Conservation (phyloP, 225 moss, liverwort and hornwort species). For the Polytrichum commune region DNA sequence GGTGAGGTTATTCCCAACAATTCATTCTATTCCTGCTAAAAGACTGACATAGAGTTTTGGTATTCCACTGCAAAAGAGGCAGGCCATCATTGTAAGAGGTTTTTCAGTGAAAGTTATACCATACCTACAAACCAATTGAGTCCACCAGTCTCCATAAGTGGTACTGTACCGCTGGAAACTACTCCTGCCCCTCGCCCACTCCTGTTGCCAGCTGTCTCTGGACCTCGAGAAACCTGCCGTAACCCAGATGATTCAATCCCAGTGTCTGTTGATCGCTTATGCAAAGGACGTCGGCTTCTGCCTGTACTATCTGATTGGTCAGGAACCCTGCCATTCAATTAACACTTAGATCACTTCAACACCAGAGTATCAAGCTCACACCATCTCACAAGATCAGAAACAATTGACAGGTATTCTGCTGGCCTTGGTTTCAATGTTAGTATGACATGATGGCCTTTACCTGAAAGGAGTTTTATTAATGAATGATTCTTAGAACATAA, state of each 20-base stretch:
- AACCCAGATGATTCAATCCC: slow-evolving; percentile 32
- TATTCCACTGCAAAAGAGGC: no score
- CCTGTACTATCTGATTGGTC: slow-evolving; percentile 27
- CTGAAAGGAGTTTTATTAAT: no score
- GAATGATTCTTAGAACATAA: no score
- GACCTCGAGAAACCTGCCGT: slow-evolving; percentile 34
- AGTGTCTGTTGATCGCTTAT: slow-evolving; percentile 46
- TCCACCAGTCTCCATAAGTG: slow-evolving; percentile 71
- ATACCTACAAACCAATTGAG: slow-evolving; percentile 85
- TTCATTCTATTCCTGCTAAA: no score
- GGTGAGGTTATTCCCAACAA: no score
- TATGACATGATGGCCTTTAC: no score
- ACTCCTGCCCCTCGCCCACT: slow-evolving; percentile 34
- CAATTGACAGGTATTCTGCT: no score
- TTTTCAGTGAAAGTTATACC: neutral
- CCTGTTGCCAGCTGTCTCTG: slow-evolving; percentile 24
- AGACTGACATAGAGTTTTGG: no score
- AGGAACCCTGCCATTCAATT: slow-evolving; percentile 26
- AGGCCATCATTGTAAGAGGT: no score
- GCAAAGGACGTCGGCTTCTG: slow-evolving; percentile 36
- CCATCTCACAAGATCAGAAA: no score
- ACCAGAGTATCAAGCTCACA: no score
- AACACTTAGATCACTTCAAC: slow-evolving; percentile 1
- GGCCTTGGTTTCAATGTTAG: no score
- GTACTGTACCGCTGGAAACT: slow-evolving; percentile 40